phyloP scores from a whole-genome alignment of 176 grass and related monocot genomes.

The Sorghum bicolor region Sorghum_bicolor_NCBIv3 NC_012870.2:64895501-64896000 shows the following conservation, averaged over 20 bases:
- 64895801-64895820: constrained; percentile 41
- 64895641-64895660: background rate
- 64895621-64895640: too few species aligned
- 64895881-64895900: constrained; percentile 39
- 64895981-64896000: constrained; percentile 37
- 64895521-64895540: too few species aligned
- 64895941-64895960: constrained; percentile 60
- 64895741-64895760: constrained; percentile 19
- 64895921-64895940: constrained; percentile 39
- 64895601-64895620: too few species aligned
- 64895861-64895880: constrained; percentile 38
- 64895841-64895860: constrained; percentile 49
- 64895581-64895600: too few species aligned
- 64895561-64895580: too few species aligned
- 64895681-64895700: background rate
- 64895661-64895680: background rate
- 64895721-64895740: constrained; percentile 42
- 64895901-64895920: constrained; percentile 19
- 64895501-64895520: too few species aligned
- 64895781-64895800: constrained; percentile 53
- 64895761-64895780: constrained; percentile 44
- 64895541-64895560: too few species aligned
- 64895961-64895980: constrained; percentile 51
- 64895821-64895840: constrained; percentile 37
- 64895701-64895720: constrained; percentile 18